phyloP scores from a whole-genome alignment of 2,329 filamentous ascomycete genomes.

The Lasiodiplodia citricola region DNA sequence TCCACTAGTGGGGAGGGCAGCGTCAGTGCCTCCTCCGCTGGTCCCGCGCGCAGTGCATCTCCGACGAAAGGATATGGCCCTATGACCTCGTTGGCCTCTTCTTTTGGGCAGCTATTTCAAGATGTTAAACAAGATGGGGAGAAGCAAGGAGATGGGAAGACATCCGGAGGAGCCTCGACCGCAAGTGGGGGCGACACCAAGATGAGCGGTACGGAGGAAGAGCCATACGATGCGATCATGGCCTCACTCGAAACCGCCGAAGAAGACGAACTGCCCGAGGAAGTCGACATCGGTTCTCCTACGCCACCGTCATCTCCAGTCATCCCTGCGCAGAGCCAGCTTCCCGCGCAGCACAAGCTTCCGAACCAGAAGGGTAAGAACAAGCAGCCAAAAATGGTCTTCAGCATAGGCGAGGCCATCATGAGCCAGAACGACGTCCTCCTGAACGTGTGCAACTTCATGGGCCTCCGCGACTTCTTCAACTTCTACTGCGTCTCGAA shows the following conservation, averaged over 20 bases:
- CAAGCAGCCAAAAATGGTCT: slow-evolving; percentile 24
- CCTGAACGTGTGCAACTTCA: slow-evolving; percentile 39
- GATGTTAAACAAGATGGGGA: background rate
- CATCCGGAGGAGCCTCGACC: too few relatives aligned
- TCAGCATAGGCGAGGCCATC: slow-evolving; percentile 44
- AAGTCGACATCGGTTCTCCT: background rate
- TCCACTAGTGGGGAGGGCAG: background rate
- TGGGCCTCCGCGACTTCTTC: slow-evolving; percentile 34
- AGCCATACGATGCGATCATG: slow-evolving; percentile 1
- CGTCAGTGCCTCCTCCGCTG: background rate
- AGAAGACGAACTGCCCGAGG: background rate
- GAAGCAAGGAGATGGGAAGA: background rate
- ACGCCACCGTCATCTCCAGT: background rate
- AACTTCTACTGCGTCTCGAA: slow-evolving; percentile 47
- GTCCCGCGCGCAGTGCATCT: background rate
- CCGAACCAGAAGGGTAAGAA: background rate
- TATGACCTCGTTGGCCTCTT: background rate
- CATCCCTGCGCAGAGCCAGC: background rate
- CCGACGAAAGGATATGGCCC: background rate
- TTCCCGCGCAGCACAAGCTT: background rate
- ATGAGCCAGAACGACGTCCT: slow-evolving; percentile 44
- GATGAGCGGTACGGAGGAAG: background rate
- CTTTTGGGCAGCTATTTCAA: background rate
- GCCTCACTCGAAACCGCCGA: background rate
- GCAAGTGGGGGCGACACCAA: background rate